Evolutionary conservation across 2,329 filamentous ascomycete genomes (phyloP), one percentile per base, ranked within the genome.

Genomic region (Stachybotrys chartarum): DNA sequence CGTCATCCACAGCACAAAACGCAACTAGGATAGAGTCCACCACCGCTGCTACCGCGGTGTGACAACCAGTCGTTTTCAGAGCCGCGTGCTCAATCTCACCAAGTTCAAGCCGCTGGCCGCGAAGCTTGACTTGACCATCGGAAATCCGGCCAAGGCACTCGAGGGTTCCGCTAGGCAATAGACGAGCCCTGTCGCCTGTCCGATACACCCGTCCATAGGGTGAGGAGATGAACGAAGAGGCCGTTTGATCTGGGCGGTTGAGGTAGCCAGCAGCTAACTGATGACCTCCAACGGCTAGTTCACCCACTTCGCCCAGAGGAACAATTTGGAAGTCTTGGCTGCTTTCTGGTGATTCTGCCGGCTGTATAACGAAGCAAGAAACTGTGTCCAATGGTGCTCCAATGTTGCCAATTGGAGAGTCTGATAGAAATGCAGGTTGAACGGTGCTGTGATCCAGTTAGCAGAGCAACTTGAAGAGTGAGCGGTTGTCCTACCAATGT

Each of bases 211-310:
- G 77, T 4, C 90, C 91, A 66, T 84, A 86, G 0, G 77, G 72
- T 30, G 86, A 84, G 0, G 84, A 66, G 14, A 96, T 73, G 64
- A 96, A 97, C 0, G 84, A 85, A 17, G 78, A 74, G 1, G 76
- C 73, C 0, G 90, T 96, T 66, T 94, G 85, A 51, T 92, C 85
- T 0, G 83, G 81, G 11, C 90, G 81, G 64, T 96, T 95, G 53
- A 96, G 77, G 67, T 97, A 97, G 7, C 84, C 89, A 52, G 82
- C 76, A 8, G 92, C 91, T 52, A 96, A 77, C 63, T 97, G 92
- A 53, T 81, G 72, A 0, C 92, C 92, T 10, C 91, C 91, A 31
- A 97, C 77, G 3, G 86, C 89, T 32, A 97, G 81, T 68, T 97
- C 92, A 4, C 91, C 91, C 30, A 85, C 72, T 57, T 90, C 79